phyloP scores from a whole-genome alignment of 129 eudicot genomes.

The Arctium minus region DNA sequence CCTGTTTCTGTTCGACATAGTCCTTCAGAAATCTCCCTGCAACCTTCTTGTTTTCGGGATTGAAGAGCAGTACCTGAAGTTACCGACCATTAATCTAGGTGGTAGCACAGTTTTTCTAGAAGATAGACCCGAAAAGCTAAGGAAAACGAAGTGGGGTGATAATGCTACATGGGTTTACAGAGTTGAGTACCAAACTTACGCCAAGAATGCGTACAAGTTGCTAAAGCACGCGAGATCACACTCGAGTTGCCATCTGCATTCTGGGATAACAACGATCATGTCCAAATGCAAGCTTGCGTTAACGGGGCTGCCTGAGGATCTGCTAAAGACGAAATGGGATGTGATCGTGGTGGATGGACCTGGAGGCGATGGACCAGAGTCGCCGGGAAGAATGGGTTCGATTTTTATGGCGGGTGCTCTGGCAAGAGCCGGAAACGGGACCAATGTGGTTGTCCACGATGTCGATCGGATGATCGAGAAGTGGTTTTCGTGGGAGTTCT shows the following conservation, averaged over 20 bases:
- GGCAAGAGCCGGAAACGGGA: slow-evolving; percentile 65
- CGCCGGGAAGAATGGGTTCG: slow-evolving; percentile 86
- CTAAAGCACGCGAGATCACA: slow-evolving; percentile 60
- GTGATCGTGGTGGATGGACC: slow-evolving; percentile 89
- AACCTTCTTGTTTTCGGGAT: slow-evolving; percentile 75
- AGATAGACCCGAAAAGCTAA: slow-evolving; percentile 37
- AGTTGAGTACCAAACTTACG: slow-evolving; percentile 47
- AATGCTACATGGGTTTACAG: slow-evolving; percentile 30
- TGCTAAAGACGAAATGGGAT: slow-evolving; percentile 64
- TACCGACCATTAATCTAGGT: slow-evolving; percentile 41
- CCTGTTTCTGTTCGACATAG: slow-evolving; percentile 40
- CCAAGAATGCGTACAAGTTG: slow-evolving; percentile 70
- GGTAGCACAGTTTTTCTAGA: slow-evolving; percentile 68
- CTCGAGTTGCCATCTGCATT: slow-evolving; percentile 34
- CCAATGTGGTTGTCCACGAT: slow-evolving; percentile 80
- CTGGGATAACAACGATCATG: slow-evolving; percentile 8
- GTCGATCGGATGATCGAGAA: slow-evolving; percentile 74
- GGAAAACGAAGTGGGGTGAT: slow-evolving; percentile 2
- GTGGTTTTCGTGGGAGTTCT: slow-evolving; percentile 93
- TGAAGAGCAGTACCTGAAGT: slow-evolving; percentile 44
- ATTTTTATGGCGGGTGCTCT: slow-evolving; percentile 68
- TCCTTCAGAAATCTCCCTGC: slow-evolving; percentile 59
- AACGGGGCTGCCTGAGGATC: slow-evolving; percentile 51
- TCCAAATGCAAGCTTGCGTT: slow-evolving; percentile 58
- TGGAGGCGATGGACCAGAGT: slow-evolving; percentile 47